Conservation (phyloP, 345 rosid species). For the Durio zibethinus region DNA sequence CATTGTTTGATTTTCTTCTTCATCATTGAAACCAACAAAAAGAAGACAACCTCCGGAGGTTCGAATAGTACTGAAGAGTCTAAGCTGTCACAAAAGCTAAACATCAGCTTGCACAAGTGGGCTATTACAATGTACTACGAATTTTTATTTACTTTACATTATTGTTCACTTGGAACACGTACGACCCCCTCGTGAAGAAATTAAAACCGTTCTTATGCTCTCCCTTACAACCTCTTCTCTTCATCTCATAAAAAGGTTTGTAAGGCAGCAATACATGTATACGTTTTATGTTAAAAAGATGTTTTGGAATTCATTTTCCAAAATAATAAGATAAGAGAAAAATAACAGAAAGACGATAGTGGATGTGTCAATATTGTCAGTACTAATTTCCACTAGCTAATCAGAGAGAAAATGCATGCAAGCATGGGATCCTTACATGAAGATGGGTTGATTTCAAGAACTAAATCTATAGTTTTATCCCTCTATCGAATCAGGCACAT, state of each 20-base stretch:
- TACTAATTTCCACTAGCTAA: neutral
- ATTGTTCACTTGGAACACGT: constrained; percentile 4
- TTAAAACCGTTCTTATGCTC: neutral
- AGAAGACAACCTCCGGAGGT: neutral
- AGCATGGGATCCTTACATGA: constrained; percentile 9
- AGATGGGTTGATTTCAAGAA: constrained; percentile 18
- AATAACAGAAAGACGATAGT: neutral
- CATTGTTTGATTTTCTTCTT: too few relatives aligned
- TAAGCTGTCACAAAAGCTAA: constrained; percentile 6
- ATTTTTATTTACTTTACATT: too few relatives aligned
- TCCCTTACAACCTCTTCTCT: neutral
- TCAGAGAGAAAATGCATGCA: neutral
- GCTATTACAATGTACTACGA: neutral
- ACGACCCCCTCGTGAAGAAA: neutral
- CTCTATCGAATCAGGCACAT: neutral
- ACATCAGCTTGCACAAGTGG: neutral
- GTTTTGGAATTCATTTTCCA: too few relatives aligned
- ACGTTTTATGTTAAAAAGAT: too few relatives aligned
- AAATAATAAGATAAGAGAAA: too few relatives aligned
- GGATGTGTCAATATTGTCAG: neutral
- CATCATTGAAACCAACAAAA: neutral
- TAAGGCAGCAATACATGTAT: too few relatives aligned
- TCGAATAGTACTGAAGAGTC: neutral
- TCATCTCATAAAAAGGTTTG: neutral
- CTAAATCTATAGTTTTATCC: constrained; percentile 22